Conservation (phyloP, 2,329 filamentous ascomycete genomes). For the Botryotinia calthae region DNA sequence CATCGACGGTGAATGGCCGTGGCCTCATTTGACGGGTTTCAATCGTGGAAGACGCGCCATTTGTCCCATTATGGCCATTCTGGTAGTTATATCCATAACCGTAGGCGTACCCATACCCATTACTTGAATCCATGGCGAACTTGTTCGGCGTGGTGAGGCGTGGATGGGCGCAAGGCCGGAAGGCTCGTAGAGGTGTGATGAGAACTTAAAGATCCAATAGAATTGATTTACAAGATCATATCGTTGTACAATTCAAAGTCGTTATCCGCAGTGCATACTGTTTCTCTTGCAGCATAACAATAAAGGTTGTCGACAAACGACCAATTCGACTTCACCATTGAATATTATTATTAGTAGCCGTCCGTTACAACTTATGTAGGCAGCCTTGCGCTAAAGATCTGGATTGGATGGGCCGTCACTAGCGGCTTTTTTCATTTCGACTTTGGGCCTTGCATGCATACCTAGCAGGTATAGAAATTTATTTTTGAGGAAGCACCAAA, state of each 20-base stretch:
- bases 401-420: slow-evolving; percentile 5
- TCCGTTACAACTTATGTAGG: neutral
- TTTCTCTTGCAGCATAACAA: too few species aligned
- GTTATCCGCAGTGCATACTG: neutral
- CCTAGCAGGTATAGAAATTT: neutral
- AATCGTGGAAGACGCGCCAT: neutral
- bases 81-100: slow-evolving; percentile 3
- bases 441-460: slow-evolving; percentile 11
- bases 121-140: slow-evolving; percentile 14
- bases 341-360: slow-evolving; percentile 9
- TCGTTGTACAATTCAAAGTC: neutral
- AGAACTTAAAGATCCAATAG: neutral
- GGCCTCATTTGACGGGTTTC: slow-evolving; percentile 34
- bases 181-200: neutral
- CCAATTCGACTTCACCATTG: neutral
- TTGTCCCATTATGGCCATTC: slow-evolving; percentile 7
- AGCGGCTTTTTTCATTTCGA: neutral
- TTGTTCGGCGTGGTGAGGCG: neutral
- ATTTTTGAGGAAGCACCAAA: slow-evolving; percentile 3
- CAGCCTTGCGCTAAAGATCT: slow-evolving; percentile 26
- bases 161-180: slow-evolving; percentile 9
- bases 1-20: slow-evolving; percentile 60
- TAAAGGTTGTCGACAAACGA: neutral
- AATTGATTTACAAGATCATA: neutral
- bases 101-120: slow-evolving; percentile 10